Conservation (phyloP, 169 alveolate genomes). For the Neospora caninum region DNA sequence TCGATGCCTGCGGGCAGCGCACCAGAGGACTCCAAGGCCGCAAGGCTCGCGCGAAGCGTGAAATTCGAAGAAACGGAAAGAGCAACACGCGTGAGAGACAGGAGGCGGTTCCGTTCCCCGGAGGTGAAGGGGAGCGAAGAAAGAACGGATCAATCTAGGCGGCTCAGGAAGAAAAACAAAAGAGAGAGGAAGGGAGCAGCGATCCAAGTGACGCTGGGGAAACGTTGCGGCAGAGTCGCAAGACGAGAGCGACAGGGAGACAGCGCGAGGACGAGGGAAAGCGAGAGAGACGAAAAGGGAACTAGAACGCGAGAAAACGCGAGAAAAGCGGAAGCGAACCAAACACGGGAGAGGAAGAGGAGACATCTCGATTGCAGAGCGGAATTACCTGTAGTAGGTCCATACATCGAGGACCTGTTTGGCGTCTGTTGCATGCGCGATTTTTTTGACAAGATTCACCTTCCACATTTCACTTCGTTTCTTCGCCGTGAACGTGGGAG, state of each 20-base stretch:
- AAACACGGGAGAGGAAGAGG: neutral
- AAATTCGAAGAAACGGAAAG: neutral
- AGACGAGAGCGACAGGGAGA: no score
- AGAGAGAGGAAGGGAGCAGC: no score
- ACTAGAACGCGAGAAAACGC: neutral
- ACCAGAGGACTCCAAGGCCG: neutral
- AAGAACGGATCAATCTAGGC: no score
- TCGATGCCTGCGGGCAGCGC: conserved; percentile 56
- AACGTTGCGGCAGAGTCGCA: no score
- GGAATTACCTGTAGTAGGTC: conserved; percentile 74
- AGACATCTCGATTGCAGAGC: neutral
- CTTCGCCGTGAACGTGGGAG: conserved; percentile 78
- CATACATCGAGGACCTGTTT: conserved; percentile 82
- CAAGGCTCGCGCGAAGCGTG: neutral
- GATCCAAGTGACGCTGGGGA: no score
- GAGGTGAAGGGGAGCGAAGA: no score
- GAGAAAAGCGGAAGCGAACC: neutral
- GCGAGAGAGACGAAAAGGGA: no score
- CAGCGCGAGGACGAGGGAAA: no score
- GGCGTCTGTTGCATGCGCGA: conserved; percentile 83
- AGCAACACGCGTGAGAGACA: neutral
- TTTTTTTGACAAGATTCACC: conserved; percentile 79
- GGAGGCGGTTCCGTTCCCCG: no score
- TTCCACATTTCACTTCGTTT: conserved; percentile 77
- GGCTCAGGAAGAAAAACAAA: no score